Base-by-base conservation (phyloP, 208 protist species). In the Trypanosoma caninum region DNA sequence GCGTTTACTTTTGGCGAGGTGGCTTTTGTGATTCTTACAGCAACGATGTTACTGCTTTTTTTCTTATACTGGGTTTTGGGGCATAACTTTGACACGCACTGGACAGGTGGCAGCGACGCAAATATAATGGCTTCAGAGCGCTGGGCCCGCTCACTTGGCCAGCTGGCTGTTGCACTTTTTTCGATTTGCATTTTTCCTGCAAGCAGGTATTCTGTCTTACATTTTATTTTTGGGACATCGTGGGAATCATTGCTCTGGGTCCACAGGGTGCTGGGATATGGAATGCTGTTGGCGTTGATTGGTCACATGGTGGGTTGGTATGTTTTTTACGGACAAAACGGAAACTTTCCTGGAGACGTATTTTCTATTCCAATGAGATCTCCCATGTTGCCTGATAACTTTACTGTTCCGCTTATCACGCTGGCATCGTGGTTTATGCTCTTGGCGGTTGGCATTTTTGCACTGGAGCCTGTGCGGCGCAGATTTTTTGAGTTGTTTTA, bases 401-500 rank as follows among this genome's bases (percentile, higher is more conserved):
- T 75, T 54, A 83, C 69, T 3, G 51, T 85, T 22, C 57, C 69
- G 3, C 51, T 76, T 1, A 72, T 72, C n/a, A 74, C 76, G 20
- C 68, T 69, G 46, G 68, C 58, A 18, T 74, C 73, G 14, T 65
- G 61, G 55, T 53, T 83, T 27, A 33, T 78, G 42, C 63, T 86
- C 52, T 38, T 89, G 22, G 34, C 68, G 10, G 82, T 85, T 63
- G 78, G 78, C 27, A 31, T 82, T 28, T 70, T 85, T 42, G 69
- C 62, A 6, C 48, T 83, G 28, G 60, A 73, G 45, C 34, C 47
- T 16, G n/a, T 88, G 23, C 73, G 81, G 25, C 70, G 82, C n/a
- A 45, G 57, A 13, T 81, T 46, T 64, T 89, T 76, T 52, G 82
- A 89, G 63, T 45, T 89, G 8, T 89, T 89, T 65, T 85, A 84